phyloP scores from a whole-genome alignment of 2,329 filamentous ascomycete genomes.

The Canariomyces notabilis region DNA sequence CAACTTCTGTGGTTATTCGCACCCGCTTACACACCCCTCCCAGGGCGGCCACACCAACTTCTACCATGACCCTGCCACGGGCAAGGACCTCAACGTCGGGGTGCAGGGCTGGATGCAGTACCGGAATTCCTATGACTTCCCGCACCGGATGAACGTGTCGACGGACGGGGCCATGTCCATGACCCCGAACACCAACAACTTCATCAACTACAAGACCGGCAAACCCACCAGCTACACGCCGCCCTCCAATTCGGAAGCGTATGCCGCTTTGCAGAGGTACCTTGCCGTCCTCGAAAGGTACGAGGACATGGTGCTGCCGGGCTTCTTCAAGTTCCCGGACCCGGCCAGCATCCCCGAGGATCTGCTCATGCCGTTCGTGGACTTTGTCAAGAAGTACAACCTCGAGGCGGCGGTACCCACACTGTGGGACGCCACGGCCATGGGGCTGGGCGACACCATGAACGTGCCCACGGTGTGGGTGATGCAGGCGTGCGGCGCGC shows the following conservation, averaged over 20 bases:
- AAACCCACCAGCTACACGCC: constrained; percentile 11
- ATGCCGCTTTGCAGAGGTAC: constrained; percentile 13
- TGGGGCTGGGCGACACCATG: constrained; percentile 18
- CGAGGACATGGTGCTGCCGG: constrained; percentile 21
- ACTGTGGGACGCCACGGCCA: constrained; percentile 19
- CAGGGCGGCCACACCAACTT: constrained; percentile 23
- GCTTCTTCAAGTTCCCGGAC: constrained; percentile 22
- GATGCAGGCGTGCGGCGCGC: constrained; percentile 16
- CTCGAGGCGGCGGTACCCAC: constrained; percentile 16
- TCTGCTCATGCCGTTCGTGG: constrained; percentile 20
- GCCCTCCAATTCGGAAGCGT: constrained; percentile 1
- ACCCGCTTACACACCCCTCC: too few relatives aligned
- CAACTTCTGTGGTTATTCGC: not conserved
- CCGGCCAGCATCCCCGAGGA: constrained; percentile 19
- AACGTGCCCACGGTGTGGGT: constrained; percentile 15
- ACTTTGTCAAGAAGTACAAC: constrained; percentile 24
- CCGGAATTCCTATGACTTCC: constrained; percentile 18
- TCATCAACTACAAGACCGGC: constrained; percentile 21
- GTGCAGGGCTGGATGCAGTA: constrained; percentile 23
- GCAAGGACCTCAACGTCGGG: constrained; percentile 18
- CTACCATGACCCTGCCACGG: constrained; percentile 16
- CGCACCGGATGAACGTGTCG: constrained; percentile 19
- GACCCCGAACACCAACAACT: constrained; percentile 7
- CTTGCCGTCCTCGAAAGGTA: constrained; percentile 16
- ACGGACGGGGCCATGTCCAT: constrained; percentile 6